phyloP scores from a whole-genome alignment of 129 eudicot genomes.

The Artemisia argyi region DNA sequence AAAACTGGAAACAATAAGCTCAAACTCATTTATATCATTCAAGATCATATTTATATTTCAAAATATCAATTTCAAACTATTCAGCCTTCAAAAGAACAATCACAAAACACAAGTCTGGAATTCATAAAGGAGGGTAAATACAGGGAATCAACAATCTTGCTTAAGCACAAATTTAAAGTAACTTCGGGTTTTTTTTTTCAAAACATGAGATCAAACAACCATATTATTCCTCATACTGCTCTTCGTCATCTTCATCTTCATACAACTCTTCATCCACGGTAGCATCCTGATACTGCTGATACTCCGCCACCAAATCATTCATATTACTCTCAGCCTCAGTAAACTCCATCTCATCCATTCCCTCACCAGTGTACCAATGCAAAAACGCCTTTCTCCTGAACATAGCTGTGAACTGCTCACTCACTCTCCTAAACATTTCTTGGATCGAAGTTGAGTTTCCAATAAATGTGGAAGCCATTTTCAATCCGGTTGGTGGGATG shows the following conservation, averaged over 20 bases:
- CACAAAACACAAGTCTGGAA: not conserved
- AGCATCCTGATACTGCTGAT: slow-evolving; percentile 69
- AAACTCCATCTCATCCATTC: slow-evolving; percentile 75
- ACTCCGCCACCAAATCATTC: slow-evolving; percentile 78
- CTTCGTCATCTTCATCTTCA: slow-evolving; percentile 48
- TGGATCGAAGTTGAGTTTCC: slow-evolving; percentile 71
- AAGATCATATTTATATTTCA: too few relatives aligned
- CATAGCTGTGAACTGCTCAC: slow-evolving; percentile 71
- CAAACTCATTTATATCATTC: too few relatives aligned
- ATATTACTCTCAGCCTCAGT: slow-evolving; percentile 72
- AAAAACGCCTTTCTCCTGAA: slow-evolving; percentile 65
- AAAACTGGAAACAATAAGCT: too few relatives aligned
- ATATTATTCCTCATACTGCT: slow-evolving; percentile 18
- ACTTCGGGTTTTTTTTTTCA: slow-evolving; percentile 10
- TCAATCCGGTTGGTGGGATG: slow-evolving; percentile 63
- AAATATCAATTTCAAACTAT: too few relatives aligned
- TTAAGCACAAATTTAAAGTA: not conserved
- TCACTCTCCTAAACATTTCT: slow-evolving; percentile 65
- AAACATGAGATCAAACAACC: slow-evolving; percentile 1
- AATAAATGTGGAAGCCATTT: slow-evolving; percentile 65
- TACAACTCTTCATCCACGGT: slow-evolving; percentile 45
- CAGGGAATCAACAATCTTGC: slow-evolving; percentile 7
- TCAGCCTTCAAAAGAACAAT: too few relatives aligned
- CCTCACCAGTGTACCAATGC: slow-evolving; percentile 75
- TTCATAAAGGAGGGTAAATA: not conserved